phyloP scores from a whole-genome alignment of 1,284 basidiomycete genomes.

The Trametes hirsuta region DNA sequence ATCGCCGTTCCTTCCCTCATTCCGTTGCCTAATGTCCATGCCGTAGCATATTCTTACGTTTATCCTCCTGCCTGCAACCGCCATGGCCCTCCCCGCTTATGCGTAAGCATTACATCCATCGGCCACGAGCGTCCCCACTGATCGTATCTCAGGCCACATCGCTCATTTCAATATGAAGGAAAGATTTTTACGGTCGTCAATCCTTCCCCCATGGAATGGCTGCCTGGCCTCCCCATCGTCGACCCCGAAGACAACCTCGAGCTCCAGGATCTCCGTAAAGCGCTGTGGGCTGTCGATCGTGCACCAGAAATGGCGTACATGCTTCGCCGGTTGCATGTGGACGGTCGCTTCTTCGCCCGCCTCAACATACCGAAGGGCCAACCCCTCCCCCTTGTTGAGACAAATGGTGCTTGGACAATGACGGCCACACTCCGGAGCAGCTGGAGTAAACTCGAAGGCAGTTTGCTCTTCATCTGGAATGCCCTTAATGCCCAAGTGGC shows the following conservation, averaged over 20 bases:
- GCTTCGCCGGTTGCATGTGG: neutral
- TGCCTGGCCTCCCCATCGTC: neutral
- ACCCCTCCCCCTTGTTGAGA: neutral
- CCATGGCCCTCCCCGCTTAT: no score
- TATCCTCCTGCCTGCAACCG: no score
- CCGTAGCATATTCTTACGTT: no score
- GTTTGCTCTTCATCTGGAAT: neutral
- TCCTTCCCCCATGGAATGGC: neutral
- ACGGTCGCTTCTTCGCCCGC: neutral
- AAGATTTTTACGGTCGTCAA: conserved; percentile 34
- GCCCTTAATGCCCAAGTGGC: neutral
- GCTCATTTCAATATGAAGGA: conserved; percentile 15
- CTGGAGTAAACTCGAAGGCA: neutral
- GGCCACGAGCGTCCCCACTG: no score
- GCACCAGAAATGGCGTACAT: conserved; percentile 12
- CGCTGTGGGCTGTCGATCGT: neutral
- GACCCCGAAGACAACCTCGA: neutral
- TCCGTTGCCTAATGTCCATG: no score
- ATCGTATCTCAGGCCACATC: no score
- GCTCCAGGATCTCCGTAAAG: conserved; percentile 2
- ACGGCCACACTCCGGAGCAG: neutral
- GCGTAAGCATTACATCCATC: no score
- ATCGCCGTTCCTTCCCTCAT: no score
- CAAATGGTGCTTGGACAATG: neutral
- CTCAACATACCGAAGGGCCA: neutral